Evolutionary conservation across 257 asterid genomes (phyloP), one percentile per base, ranked within the genome.

Genomic region (Nicotiana knightiana): DNA sequence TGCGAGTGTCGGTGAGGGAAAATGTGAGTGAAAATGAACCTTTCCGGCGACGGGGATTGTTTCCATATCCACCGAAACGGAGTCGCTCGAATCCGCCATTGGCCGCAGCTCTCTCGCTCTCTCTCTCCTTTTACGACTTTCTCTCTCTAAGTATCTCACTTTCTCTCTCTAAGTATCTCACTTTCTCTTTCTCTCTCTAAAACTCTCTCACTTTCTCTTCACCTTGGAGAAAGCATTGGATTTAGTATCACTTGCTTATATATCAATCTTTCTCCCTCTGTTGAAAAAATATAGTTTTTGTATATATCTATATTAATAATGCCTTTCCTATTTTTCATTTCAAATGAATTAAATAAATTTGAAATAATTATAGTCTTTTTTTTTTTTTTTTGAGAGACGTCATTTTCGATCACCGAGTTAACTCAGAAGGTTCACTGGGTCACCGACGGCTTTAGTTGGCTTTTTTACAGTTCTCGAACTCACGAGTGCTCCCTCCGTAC

Each of bases 11-110:
- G 35, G 61, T 15, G 57, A 30, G 5, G 57, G 33, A 57, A 43
- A 87, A 89, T 85, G 92, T 75, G 62, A 77, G 82, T 39, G 76
- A 24, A 84, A 82, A 81, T 82, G 70, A 83, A 96, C 99, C 99
- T 96, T 96, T 77, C 98, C 96, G 89, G 92, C 88, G 79, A 91
- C 86, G 79, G 96, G 85, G 84, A 88, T 68, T 82, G 98, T 87
- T 82, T 94, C 98, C 88, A 96, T 93, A 87, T 92, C 97, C 63
- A 94, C 89, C 82, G 97, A 93, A 86, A 96, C 93, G 84, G 98
- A 92, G 86, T 91, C 97, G 93, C 95, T 88, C 77, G 99, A 94
- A 77, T 94, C 98, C 92, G 91, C 97, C 99, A 96, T 94, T 89
- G 79, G 43, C 55, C 81, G 48, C 51, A 77, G 48, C 82, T 76